These are phyloP conservation scores for Micractinium conductrix DNA, from an alignment of 139 green algal species.

Conservation along the genomic window DNA sequence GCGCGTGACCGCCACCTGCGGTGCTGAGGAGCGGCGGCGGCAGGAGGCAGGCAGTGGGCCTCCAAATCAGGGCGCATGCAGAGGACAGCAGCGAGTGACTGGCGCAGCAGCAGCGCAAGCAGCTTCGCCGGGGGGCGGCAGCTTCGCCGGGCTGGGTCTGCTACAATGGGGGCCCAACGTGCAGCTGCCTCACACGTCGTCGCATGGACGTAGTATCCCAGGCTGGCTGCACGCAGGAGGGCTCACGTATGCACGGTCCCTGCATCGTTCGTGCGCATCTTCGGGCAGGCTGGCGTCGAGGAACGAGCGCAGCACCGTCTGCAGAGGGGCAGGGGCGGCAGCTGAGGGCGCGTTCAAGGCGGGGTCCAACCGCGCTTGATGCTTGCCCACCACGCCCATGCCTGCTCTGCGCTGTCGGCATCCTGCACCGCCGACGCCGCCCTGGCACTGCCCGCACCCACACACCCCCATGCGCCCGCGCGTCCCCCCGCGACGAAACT, in stretches of 20 bases:
- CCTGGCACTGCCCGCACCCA: constrained; percentile 33
- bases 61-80: too few species aligned
- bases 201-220: too few species aligned
- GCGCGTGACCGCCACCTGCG: constrained; percentile 58
- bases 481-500: constrained; percentile 62
- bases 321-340: not conserved
- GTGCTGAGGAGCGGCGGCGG: not conserved
- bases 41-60: not conserved
- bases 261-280: constrained; percentile 56
- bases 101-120: not conserved
- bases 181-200: too few species aligned
- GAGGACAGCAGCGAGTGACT: not conserved
- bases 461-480: constrained; percentile 58
- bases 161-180: not conserved
- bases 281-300: constrained; percentile 59
- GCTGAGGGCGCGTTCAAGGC: too few species aligned
- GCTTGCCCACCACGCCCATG: too few species aligned
- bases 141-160: too few species aligned
- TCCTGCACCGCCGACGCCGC: constrained; percentile 7
- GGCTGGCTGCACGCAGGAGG: not conserved
- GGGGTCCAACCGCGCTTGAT: too few species aligned
- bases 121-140: too few species aligned
- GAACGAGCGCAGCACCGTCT: constrained; percentile 43
- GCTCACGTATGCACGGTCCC: constrained; percentile 49
- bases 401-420: too few species aligned